Conservation (phyloP, 83 land plant species). For the Picea abies region DNA sequence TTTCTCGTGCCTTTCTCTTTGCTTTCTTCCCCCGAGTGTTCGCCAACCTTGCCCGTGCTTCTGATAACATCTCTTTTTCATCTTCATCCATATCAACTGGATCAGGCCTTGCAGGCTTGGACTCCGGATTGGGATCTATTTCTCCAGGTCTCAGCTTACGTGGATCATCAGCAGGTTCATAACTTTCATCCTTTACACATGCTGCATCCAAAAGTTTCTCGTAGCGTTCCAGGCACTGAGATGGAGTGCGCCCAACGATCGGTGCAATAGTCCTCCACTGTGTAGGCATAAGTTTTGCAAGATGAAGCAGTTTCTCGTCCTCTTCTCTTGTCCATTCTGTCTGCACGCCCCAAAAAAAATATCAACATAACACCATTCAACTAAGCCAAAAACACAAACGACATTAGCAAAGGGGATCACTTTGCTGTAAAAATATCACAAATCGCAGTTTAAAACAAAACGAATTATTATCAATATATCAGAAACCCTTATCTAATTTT, state of each 20-base stretch:
- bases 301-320: slow-evolving; percentile 95
- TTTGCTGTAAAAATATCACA: too few species aligned
- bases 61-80: slow-evolving; percentile 99
- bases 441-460: too few species aligned
- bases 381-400: not conserved
- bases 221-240: slow-evolving; percentile 95
- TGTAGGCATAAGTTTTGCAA: slow-evolving; percentile 98
- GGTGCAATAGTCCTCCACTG: slow-evolving; percentile 99
- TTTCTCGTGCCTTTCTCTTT: slow-evolving; percentile 96
- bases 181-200: slow-evolving; percentile 93
- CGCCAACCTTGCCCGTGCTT: slow-evolving; percentile 94
- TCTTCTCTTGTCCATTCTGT: slow-evolving; percentile 99
- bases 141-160: slow-evolving; percentile 96
- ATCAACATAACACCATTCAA: not conserved
- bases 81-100: slow-evolving; percentile 99
- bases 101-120: slow-evolving; percentile 98
- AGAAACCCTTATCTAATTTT: too few species aligned
- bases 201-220: slow-evolving; percentile 99
- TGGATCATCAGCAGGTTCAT: slow-evolving; percentile 94
- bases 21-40: slow-evolving; percentile 98
- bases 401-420: not conserved
- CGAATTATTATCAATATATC: too few species aligned
- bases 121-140: slow-evolving; percentile 98
- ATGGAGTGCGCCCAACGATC: slow-evolving; percentile 96
- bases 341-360: slow-evolving; percentile 34